A percentile compares a stretch with the other conserved stretches of the same genome.
Conservation (phyloP, 2,329 filamentous ascomycete genomes). For the Cladosporium sp. region DNA sequence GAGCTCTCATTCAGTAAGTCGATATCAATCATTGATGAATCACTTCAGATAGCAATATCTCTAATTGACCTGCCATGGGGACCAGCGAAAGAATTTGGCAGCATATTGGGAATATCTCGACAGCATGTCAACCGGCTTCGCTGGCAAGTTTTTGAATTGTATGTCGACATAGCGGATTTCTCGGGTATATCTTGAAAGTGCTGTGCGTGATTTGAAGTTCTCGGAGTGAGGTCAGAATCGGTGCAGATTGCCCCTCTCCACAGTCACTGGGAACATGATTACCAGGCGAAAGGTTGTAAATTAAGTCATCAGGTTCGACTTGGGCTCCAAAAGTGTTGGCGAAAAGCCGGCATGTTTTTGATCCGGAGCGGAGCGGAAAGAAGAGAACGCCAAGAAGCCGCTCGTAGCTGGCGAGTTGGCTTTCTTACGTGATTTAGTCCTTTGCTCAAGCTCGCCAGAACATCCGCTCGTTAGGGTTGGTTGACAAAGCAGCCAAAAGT, state of each 20-base stretch:
- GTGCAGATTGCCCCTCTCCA: not conserved
- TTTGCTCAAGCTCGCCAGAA: not conserved
- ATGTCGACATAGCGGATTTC: not conserved
- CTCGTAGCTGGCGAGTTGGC: not conserved
- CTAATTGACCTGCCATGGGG: too few species aligned
- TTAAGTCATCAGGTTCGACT: too few species aligned
- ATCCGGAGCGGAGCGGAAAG: not conserved
- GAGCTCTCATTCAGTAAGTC: not conserved
- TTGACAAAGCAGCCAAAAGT: not conserved
- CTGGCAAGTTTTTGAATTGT: not conserved
- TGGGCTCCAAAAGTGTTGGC: not conserved
- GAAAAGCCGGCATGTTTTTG: not conserved
- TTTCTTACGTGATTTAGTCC: not conserved
- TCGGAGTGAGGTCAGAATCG: not conserved
- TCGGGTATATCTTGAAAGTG: not conserved
- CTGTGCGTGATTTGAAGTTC: not conserved
- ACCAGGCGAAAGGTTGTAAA: too few species aligned
- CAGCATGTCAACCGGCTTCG: not conserved
- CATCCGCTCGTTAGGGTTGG: not conserved
- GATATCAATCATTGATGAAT: not conserved
- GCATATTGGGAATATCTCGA: not conserved
- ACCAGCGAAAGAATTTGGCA: not conserved
- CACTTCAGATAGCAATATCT: too few species aligned
- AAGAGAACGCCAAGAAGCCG: not conserved
- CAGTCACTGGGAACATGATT: too few species aligned